These are phyloP conservation scores for Pueraria montana DNA, from an alignment of 306 rosid species.

Conservation along the genomic window DNA sequence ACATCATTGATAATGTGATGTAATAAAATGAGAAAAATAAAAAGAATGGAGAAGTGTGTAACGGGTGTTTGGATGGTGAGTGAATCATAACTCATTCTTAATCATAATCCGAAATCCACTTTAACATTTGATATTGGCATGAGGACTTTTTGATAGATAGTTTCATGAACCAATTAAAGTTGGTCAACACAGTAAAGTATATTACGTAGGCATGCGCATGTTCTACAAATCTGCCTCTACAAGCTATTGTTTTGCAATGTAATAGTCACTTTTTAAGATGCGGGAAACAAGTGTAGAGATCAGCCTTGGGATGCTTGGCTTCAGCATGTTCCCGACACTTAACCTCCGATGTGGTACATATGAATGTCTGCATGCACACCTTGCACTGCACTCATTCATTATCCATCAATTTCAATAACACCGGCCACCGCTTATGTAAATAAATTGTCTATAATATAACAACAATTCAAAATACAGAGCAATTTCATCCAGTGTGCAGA, in stretches of 20 bases:
- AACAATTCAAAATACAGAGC: no score
- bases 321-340: conserved; percentile 9
- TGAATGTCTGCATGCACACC: no score
- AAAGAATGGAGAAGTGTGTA: no score
- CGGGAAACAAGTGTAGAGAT: background rate
- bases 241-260: background rate
- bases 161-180: background rate
- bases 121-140: conserved; percentile 1
- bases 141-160: background rate
- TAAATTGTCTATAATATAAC: no score
- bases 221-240: background rate
- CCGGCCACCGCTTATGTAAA: background rate
- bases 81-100: no score
- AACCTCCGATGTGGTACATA: background rate
- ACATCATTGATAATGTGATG: no score
- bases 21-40: background rate
- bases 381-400: no score
- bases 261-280: background rate
- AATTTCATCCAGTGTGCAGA: no score
- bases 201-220: background rate
- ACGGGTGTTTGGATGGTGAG: no score
- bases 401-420: background rate
- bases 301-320: conserved; percentile 11
- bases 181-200: background rate
- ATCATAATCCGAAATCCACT: background rate